phyloP scores from a whole-genome alignment of 352 stramenopile species.

The Globisporangium cederbergense region DNA sequence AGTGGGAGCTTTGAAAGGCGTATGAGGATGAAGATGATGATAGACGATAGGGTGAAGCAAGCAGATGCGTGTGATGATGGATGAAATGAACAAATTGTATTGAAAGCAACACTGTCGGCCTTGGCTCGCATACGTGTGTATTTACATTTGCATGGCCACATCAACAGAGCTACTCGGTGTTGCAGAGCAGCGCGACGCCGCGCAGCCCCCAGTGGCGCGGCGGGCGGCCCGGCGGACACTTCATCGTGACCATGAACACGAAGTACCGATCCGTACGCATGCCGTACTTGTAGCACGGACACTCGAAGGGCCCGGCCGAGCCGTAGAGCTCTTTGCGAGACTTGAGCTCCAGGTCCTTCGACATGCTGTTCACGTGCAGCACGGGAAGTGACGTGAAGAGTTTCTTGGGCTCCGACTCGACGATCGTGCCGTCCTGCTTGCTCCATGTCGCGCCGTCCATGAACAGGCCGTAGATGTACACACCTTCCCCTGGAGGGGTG shows the following conservation, averaged over 20 bases:
- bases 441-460: slow-evolving; percentile 96
- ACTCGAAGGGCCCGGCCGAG: slow-evolving; percentile 90
- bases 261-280: slow-evolving; percentile 94
- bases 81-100: slow-evolving; percentile 12
- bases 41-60: not conserved
- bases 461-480: slow-evolving; percentile 98
- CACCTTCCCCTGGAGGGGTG: slow-evolving; percentile 88
- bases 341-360: slow-evolving; percentile 91
- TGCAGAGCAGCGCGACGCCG: slow-evolving; percentile 93
- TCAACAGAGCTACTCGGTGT: slow-evolving; percentile 73
- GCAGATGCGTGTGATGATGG: slow-evolving; percentile 7
- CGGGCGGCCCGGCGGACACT: slow-evolving; percentile 83
- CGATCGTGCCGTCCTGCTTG: slow-evolving; percentile 90
- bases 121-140: not conserved
- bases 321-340: slow-evolving; percentile 93
- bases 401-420: slow-evolving; percentile 96
- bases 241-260: slow-evolving; percentile 95
- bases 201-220: slow-evolving; percentile 94
- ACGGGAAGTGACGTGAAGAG: slow-evolving; percentile 95
- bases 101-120: not conserved
- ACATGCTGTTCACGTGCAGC: slow-evolving; percentile 95
- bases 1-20: not conserved
- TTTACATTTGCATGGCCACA: not conserved
- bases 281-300: slow-evolving; percentile 97
- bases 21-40: not conserved